Evolutionary conservation across 2,329 filamentous ascomycete species (phyloP).

Genomic region (Chrysoporthe puriensis): DNA sequence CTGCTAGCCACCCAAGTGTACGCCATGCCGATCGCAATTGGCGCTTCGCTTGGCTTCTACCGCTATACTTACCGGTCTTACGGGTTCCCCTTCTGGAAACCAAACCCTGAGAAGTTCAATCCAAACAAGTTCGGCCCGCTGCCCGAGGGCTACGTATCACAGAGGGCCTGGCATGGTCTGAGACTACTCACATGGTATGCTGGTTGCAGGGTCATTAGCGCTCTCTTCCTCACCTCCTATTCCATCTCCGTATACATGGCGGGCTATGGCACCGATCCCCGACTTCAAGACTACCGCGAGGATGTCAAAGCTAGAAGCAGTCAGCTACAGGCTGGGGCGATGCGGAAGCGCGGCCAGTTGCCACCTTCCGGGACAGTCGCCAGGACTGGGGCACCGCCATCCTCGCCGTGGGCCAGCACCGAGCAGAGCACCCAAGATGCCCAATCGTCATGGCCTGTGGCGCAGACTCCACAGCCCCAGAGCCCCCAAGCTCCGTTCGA

Average conservation of each 20-base stretch:
- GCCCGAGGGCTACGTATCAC: conserved; percentile 34
- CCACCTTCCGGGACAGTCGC: no score
- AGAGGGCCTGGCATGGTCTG: conserved; percentile 41
- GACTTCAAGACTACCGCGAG: conserved; percentile 21
- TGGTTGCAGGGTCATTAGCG: conserved; percentile 33
- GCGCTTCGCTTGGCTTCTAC: conserved; percentile 34
- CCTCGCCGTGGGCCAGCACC: conserved; percentile 10
- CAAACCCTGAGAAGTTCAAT: conserved; percentile 38
- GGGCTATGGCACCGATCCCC: conserved; percentile 15
- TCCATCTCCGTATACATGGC: conserved; percentile 31
- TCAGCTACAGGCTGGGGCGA: neutral
- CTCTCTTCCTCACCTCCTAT: conserved; percentile 38
- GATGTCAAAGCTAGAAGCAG: neutral
- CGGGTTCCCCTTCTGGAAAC: conserved; percentile 47
- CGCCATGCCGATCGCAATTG: conserved; percentile 34
- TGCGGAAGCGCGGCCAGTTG: neutral
- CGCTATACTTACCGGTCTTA: conserved; percentile 38
- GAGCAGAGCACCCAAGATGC: conserved; percentile 17
- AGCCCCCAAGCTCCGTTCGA: neutral
- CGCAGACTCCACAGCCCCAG: conserved; percentile 11
- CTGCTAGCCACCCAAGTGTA: conserved; percentile 34
- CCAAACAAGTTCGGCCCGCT: conserved; percentile 40
- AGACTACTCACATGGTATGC: conserved; percentile 42
- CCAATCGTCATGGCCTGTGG: conserved; percentile 13
- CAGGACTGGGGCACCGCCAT: neutral